Conservation (phyloP, 768 basidiomycete genomes). For the Pholiota microspora region DNA sequence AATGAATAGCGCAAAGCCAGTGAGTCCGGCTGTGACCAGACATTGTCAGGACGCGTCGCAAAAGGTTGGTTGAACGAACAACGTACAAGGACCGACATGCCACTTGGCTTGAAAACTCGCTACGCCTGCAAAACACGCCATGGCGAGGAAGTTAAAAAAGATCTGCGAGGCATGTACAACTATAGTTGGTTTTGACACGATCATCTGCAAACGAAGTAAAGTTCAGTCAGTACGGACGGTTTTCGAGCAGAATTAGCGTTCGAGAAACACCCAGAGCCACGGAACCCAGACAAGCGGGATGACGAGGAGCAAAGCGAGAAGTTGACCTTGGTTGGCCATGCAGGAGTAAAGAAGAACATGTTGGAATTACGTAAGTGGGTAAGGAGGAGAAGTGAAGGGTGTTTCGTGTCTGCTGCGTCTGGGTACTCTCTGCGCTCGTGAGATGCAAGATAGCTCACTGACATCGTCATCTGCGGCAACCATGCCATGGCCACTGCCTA, state of each 20-base stretch:
- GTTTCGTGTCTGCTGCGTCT: background rate
- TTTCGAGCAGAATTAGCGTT: conserved; percentile 12
- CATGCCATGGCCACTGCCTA: conserved; percentile 58
- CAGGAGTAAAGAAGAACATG: conserved; percentile 32
- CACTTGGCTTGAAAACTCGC: conserved; percentile 87
- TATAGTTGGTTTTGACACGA: conserved; percentile 81
- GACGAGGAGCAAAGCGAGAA: conserved; percentile 64
- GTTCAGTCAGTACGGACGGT: conserved; percentile 12
- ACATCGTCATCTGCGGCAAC: conserved; percentile 72
- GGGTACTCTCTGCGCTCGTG: background rate
- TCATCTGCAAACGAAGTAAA: conserved; percentile 57
- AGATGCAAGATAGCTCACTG: conserved; percentile 30
- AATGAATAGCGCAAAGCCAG: conserved; percentile 83
- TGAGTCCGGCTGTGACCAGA: conserved; percentile 70
- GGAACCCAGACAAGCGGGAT: conserved; percentile 62
- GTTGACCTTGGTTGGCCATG: conserved; percentile 41
- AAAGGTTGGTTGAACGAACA: background rate
- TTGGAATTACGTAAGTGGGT: conserved; percentile 45
- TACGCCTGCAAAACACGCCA: conserved; percentile 89
- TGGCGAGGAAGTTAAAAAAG: conserved; percentile 91
- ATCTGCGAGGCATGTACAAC: conserved; percentile 74
- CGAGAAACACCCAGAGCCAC: conserved; percentile 64
- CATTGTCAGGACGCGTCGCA: conserved; percentile 15
- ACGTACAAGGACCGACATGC: conserved; percentile 83
- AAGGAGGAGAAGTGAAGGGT: conserved; percentile 15